phyloP scores from a whole-genome alignment of 2,329 filamentous ascomycete genomes.

The Cercospora zeae-maydis region DNA sequence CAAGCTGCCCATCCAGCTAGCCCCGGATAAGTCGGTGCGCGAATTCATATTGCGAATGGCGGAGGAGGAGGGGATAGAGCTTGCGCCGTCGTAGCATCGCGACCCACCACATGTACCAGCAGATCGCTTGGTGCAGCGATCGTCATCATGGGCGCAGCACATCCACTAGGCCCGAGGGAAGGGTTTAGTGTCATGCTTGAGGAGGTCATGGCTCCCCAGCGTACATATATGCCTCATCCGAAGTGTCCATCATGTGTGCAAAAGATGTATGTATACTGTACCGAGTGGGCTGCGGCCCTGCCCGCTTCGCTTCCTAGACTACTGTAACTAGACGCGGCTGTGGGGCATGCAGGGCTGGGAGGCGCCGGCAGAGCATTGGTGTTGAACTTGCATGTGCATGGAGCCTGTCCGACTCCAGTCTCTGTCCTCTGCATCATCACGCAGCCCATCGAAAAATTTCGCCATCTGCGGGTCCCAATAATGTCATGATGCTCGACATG shows the following conservation, averaged over 20 bases:
- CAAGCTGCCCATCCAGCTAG: slow-evolving; percentile 70
- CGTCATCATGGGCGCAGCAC: background rate
- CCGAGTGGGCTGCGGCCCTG: background rate
- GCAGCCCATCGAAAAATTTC: slow-evolving; percentile 4
- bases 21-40: slow-evolving; percentile 77
- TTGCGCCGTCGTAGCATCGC: slow-evolving; percentile 12
- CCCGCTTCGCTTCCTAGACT: too few relatives aligned
- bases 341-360: background rate
- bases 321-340: background rate
- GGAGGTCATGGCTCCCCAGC: background rate
- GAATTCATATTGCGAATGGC: slow-evolving; percentile 74
- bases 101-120: background rate
- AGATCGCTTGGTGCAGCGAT: background rate
- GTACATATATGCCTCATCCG: background rate
- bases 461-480: slow-evolving; percentile 6
- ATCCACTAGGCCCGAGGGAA: background rate
- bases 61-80: slow-evolving; percentile 77
- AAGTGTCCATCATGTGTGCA: background rate
- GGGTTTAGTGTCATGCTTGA: background rate
- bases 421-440: background rate
- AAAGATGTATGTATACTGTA: background rate
- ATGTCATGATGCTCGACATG: too few relatives aligned
- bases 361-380: background rate
- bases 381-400: background rate
- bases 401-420: background rate